Base-by-base conservation (phyloP, 78 protist genomes). In the Dictyostelium intermedium region DNA sequence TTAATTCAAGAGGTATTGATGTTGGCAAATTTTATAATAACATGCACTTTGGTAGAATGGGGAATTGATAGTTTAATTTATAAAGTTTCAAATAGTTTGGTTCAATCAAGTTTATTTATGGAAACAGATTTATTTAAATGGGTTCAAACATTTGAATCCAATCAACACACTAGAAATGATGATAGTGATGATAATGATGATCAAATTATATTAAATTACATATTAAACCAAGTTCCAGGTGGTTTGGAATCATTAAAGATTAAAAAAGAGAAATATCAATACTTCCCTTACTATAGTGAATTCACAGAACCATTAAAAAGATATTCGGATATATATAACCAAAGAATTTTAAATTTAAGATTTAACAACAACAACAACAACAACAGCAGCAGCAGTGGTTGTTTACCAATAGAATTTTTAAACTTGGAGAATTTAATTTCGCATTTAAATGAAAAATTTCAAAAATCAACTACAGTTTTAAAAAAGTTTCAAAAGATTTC, bases 311-410 rank as follows among this genome's bases (percentile, higher is more conserved):
- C 94, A 5, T 32, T 89, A 14, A 47, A 30, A 41, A 63, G 41
- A 43, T 89, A 89, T 80, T 39, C 32, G 3, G 94, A 80, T 69
- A 23, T 80, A 3, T 80, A 34, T 70, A 89, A 89, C 47, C 94
- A 80, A 32, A 89, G 94, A 70, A 23, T 83, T 66, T 39, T 83
- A 66, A 20, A 80, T 32, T 16, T 74, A 18, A 74, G 25, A 77
- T 77, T 77, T 77, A 73, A 20, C 37, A 35, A 35, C 16, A 53
- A 53, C 34, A 20, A 45, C 0, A 77, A 77, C 7, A 45, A 25
- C 39, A 5, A 5, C 7, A 37, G 20, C 39, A n/a, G n/a, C n/a
- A n/a, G n/a, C n/a, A n/a, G n/a, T n/a, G 6, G 27, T 14, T 56
- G 66, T 56, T 56, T 56, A 56, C 66, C 66, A 56, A 56, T 56